Percentiles rank a stretch among this genome's conserved stretches.
Conservation (phyloP, 1,284 basidiomycete species). For the Rhodotorula sp. region DNA sequence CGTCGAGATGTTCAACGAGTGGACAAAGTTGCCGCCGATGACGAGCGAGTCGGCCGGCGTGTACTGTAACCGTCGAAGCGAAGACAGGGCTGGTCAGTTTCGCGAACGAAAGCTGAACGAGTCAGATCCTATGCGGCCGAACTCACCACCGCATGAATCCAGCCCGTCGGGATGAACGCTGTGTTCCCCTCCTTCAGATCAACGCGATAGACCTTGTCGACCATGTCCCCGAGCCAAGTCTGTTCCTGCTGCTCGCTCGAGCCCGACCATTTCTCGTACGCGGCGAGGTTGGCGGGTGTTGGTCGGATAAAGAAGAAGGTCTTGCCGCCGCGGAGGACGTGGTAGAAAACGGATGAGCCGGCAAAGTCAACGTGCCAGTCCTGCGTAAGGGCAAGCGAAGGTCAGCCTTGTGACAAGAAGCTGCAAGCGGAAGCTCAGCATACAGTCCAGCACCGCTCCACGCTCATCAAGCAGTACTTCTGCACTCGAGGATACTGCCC, state of each 20-base stretch:
- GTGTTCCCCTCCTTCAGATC: slow-evolving; percentile 44
- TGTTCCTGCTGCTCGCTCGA: slow-evolving; percentile 75
- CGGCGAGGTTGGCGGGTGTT: slow-evolving; percentile 79
- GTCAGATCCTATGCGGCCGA: neutral
- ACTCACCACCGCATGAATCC: slow-evolving; percentile 93
- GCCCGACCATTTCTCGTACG: slow-evolving; percentile 65
- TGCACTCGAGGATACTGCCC: slow-evolving; percentile 84
- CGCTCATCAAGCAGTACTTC: slow-evolving; percentile 92
- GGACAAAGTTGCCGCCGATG: slow-evolving; percentile 94
- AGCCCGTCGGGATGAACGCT: slow-evolving; percentile 88
- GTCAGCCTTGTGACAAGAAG: neutral
- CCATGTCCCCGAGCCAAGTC: slow-evolving; percentile 87
- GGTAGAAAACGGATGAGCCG: slow-evolving; percentile 91
- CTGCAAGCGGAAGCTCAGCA: slow-evolving; percentile 41
- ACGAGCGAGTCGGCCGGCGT: slow-evolving; percentile 90
- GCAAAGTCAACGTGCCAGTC: slow-evolving; percentile 96
- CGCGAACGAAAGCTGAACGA: neutral
- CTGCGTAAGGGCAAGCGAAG: neutral
- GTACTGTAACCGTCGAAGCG: slow-evolving; percentile 56
- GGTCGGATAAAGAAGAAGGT: slow-evolving; percentile 94
- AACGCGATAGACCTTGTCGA: slow-evolving; percentile 78
- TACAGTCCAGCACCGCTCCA: slow-evolving; percentile 83
- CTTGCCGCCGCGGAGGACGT: slow-evolving; percentile 66
- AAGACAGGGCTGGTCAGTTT: neutral
- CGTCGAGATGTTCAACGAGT: slow-evolving; percentile 58